Base-by-base conservation (phyloP, 202 grass and related monocot species). In the Carex arenaria region DNA sequence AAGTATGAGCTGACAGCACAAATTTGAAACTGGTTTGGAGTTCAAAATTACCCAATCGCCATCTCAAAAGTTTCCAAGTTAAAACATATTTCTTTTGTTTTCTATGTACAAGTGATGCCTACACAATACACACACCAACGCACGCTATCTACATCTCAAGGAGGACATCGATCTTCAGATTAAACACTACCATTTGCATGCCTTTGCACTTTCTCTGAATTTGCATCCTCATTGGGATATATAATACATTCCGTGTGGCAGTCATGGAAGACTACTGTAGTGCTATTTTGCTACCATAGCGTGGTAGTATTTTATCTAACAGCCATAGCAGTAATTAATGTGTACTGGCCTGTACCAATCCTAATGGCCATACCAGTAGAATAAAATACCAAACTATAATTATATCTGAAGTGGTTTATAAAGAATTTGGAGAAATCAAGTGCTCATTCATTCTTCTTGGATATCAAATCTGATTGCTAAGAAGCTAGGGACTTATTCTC, bases 71-170 rank as follows among this genome's bases (percentile, higher is more conserved):
- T 36, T 77, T 56, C 73, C 38, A 59, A 15, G 9, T 59, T 36
- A 17, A 56, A 77, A 59, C 7, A 77, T 36, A 57, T 77, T 34
- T 14, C 26, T 56, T 18, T 57, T 59, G 30, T 77, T 30, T 77
- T 77, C 52, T 77, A 34, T 92, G 79, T 87, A 87, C 92, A 90
- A 74, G 13, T 67, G 62, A 60, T 65, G 73, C 61, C 87, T 89
- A 75, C 85, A 89, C 87, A 86, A 49, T n/a, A 23, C 68, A 72
- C 10, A 72, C 67, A 12, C 9, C n/a, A 22, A 32, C 62, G 32
- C 32, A 89, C n/a, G 32, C 26, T 36, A 79, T 75, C 13, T 80
- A 68, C 17, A 60, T 63, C 47, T 93, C 74, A 88, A 55, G 77
- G 80, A 34, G 81, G 80, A 82, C 14, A 51, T 88, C n/a, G n/a